These are phyloP conservation scores for Citrullus mucosospermus DNA, from an alignment of 306 rosid species.

Conservation along the genomic window DNA sequence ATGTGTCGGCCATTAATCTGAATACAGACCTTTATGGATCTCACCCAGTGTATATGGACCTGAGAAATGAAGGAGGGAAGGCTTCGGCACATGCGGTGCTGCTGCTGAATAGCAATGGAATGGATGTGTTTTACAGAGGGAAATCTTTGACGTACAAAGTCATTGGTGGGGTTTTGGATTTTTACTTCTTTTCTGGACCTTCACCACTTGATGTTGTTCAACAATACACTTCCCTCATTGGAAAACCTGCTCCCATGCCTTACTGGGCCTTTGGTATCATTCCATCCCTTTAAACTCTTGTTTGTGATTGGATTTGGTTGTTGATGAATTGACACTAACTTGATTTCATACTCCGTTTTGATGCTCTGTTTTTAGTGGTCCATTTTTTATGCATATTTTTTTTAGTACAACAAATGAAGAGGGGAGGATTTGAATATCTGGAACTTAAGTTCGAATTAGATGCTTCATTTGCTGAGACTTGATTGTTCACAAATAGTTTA, in stretches of 20 bases:
- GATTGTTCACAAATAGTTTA: too few relatives aligned
- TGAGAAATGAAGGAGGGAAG: conserved; percentile 48
- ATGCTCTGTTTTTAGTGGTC: background rate
- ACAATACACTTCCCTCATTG: conserved; percentile 78
- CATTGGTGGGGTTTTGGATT: conserved; percentile 87
- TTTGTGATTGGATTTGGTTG: too few relatives aligned
- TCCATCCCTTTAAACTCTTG: background rate
- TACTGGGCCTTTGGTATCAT: conserved; percentile 89
- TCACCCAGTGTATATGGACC: conserved; percentile 90
- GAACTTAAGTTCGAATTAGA: too few relatives aligned
- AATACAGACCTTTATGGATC: conserved; percentile 88
- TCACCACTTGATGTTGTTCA: conserved; percentile 74
- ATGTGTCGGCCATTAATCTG: conserved; percentile 69
- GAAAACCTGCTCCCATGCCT: conserved; percentile 98
- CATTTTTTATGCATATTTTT: too few relatives aligned
- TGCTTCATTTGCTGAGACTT: too few relatives aligned
- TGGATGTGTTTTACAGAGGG: conserved; percentile 87
- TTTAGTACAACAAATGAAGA: too few relatives aligned
- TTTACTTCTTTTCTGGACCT: conserved; percentile 88
- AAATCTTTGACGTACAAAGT: conserved; percentile 67
- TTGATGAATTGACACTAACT: background rate
- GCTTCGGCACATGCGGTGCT: conserved; percentile 71
- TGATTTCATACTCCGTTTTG: background rate
- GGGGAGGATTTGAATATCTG: too few relatives aligned
- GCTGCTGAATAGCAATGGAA: conserved; percentile 93